Conservation (phyloP, 2,329 filamentous ascomycete genomes). For the Chalara sp. region DNA sequence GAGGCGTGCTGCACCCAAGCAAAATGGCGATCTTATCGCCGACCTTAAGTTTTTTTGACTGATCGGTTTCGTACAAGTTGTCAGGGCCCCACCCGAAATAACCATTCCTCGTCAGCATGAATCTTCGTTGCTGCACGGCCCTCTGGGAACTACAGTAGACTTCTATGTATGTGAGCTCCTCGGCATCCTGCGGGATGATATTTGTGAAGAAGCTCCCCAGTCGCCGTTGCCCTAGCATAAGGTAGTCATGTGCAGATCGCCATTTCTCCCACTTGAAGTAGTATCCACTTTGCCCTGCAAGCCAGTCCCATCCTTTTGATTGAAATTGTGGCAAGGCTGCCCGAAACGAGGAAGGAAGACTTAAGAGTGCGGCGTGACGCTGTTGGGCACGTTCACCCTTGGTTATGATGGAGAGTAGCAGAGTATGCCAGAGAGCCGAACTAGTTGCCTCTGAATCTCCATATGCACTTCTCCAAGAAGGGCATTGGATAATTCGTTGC, state of each 20-base stretch:
- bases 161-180: neutral
- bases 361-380: neutral
- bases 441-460: neutral
- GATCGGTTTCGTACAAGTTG: neutral
- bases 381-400: neutral
- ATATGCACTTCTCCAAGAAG: neutral
- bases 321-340: constrained; percentile 1
- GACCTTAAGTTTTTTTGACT: neutral
- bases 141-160: neutral
- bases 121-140: neutral
- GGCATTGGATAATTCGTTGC: neutral
- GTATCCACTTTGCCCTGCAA: neutral
- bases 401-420: neutral
- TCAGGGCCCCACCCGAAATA: constrained; percentile 1
- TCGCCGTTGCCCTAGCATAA: neutral
- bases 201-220: constrained; percentile 2
- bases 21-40: constrained; percentile 2
- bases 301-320: neutral
- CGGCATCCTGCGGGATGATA: constrained; percentile 1
- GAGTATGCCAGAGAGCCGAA: neutral
- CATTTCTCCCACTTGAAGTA: constrained; percentile 1
- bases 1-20: constrained; percentile 2
- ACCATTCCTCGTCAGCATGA: neutral
- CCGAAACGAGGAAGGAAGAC: neutral
- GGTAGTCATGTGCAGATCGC: neutral